Percentiles rank a stretch among this genome's conserved stretches.
phyloP scores from a whole-genome alignment of 2,329 filamentous ascomycete species.

The Arthrobotrys entomopaga region DNA sequence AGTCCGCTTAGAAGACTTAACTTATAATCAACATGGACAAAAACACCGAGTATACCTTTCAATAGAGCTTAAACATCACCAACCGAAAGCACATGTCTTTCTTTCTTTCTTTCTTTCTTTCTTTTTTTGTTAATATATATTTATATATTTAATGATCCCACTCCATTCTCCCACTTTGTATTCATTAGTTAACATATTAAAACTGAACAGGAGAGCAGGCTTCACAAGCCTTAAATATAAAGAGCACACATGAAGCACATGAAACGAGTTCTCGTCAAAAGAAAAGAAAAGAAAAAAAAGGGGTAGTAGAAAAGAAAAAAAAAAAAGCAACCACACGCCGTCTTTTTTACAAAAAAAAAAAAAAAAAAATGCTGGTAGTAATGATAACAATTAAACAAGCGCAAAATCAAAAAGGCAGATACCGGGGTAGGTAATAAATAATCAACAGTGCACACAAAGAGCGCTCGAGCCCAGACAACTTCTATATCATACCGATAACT shows the following conservation, averaged over 20 bases:
- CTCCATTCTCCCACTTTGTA: not conserved
- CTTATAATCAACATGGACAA: too few species aligned
- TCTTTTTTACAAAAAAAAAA: slow-evolving; percentile 12
- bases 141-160: too few species aligned
- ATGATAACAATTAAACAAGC: slow-evolving; percentile 1
- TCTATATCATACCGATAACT: slow-evolving; percentile 18
- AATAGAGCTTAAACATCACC: too few species aligned
- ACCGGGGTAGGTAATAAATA: not conserved
- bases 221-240: too few species aligned
- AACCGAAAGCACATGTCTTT: too few species aligned
- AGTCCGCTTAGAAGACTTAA: too few species aligned
- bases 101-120: too few species aligned
- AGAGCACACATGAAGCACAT: too few species aligned
- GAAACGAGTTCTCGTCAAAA: not conserved
- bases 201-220: not conserved
- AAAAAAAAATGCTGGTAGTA: not conserved
- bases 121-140: too few species aligned
- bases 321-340: slow-evolving; percentile 16
- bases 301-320: too few species aligned
- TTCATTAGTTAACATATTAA: not conserved
- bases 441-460: not conserved
- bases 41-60: too few species aligned
- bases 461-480: not conserved
- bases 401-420: too few species aligned
- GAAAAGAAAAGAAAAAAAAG: slow-evolving; percentile 1